phyloP scores from a whole-genome alignment of 148 eudicot species.

The Amaranthus cruentus region DNA sequence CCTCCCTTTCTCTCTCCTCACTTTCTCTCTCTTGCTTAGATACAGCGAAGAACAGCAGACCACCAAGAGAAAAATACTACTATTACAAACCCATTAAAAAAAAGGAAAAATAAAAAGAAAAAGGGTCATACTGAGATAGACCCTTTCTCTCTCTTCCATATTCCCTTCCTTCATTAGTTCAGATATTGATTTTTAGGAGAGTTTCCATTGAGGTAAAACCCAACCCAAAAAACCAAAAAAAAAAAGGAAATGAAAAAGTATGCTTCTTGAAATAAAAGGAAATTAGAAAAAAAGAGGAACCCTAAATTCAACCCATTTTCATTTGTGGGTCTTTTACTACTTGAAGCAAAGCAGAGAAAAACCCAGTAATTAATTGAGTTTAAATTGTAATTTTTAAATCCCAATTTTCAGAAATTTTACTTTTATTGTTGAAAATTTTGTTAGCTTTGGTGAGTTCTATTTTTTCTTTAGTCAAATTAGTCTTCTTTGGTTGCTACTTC shows the following conservation, averaged over 20 bases:
- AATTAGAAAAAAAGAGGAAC: not conserved
- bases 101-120: constrained; percentile 1
- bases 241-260: not conserved
- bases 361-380: constrained; percentile 16
- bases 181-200: constrained; percentile 20
- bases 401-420: constrained; percentile 17
- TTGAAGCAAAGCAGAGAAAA: not conserved
- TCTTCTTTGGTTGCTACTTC: constrained; percentile 14
- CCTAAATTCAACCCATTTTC: constrained; percentile 25
- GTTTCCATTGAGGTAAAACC: not conserved
- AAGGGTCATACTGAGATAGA: constrained; percentile 19
- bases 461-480: constrained; percentile 20
- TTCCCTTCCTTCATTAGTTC: constrained; percentile 5
- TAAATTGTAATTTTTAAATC: constrained; percentile 14
- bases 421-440: not conserved
- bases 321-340: constrained; percentile 20
- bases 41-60: constrained; percentile 50
- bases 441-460: constrained; percentile 27
- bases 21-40: constrained; percentile 37
- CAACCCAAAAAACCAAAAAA: not conserved
- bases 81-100: not conserved
- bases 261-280: not conserved
- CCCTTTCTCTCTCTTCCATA: constrained; percentile 3
- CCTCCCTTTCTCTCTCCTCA: constrained; percentile 24
- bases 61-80: constrained; percentile 9